These are phyloP conservation scores for Xylaria cubensis DNA, from an alignment of 495 filamentous ascomycete species.

Conservation along the genomic window DNA sequence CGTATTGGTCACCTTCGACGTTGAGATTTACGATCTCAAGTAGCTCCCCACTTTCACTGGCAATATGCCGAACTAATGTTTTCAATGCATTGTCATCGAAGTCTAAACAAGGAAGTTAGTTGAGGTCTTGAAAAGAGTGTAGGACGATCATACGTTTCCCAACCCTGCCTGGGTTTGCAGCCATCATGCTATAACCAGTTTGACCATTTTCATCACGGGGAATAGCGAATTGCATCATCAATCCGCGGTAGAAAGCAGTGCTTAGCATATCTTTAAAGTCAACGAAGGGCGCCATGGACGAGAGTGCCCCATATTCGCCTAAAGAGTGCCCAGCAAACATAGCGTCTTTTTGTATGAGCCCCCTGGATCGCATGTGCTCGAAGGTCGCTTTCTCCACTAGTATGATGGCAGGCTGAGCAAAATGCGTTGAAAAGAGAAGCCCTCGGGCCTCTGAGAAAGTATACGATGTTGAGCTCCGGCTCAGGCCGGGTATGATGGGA, in stretches of 20 bases:
- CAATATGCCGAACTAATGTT: constrained; percentile 81
- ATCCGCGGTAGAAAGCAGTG: constrained; percentile 89
- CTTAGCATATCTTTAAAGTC: constrained; percentile 89
- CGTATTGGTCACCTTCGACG: constrained; percentile 89
- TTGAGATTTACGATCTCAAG: constrained; percentile 94
- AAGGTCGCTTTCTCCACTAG: constrained; percentile 92
- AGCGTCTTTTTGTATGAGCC: constrained; percentile 81
- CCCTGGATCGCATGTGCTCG: constrained; percentile 85
- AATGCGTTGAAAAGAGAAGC: constrained; percentile 84
- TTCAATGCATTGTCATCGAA: constrained; percentile 91
- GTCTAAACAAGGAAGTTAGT: background rate
- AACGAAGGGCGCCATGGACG: constrained; percentile 89
- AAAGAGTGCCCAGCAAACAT: constrained; percentile 71
- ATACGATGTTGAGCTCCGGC: constrained; percentile 78
- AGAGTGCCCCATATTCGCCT: constrained; percentile 88
- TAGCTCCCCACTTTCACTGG: constrained; percentile 78
- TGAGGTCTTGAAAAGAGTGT: background rate
- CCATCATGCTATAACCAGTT: constrained; percentile 89
- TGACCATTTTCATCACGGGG: constrained; percentile 83
- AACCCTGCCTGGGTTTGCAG: constrained; percentile 86
- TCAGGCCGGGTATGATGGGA: constrained; percentile 88
- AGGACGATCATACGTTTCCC: constrained; percentile 61
- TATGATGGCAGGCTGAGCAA: constrained; percentile 87
- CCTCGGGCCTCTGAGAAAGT: constrained; percentile 86
- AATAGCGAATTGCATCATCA: constrained; percentile 93